Conservation (phyloP, 306 rosid genomes). For the Cicer bijugum region DNA sequence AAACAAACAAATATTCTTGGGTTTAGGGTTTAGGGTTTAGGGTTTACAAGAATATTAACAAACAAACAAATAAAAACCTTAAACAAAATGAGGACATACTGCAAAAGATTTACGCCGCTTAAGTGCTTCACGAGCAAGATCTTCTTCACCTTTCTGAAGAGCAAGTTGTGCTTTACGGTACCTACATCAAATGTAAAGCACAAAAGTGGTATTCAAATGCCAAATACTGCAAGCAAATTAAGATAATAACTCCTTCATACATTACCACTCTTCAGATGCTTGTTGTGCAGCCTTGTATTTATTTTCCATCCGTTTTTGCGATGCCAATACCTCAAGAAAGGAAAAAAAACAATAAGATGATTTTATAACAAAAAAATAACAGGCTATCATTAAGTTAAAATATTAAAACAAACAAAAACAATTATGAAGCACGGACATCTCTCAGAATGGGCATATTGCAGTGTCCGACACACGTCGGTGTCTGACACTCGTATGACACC, state of each 20-base stretch:
- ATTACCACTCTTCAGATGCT: conserved; percentile 98
- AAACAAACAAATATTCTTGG: not conserved
- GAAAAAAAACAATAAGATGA: not conserved
- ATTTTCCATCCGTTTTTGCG: conserved; percentile 90
- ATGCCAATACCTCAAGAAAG: conserved; percentile 79
- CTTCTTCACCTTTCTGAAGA: conserved; percentile 89
- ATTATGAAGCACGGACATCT: not conserved
- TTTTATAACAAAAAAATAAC: conserved; percentile 19
- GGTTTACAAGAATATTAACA: conserved; percentile 15
- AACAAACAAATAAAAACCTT: not conserved
- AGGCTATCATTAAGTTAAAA: not conserved
- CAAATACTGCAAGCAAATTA: conserved; percentile 13
- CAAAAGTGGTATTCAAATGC: conserved; percentile 27
- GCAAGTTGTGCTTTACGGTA: conserved; percentile 93
- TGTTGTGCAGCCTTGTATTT: conserved; percentile 84
- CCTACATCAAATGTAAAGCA: conserved; percentile 55
- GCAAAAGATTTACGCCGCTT: conserved; percentile 94
- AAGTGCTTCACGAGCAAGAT: conserved; percentile 97
- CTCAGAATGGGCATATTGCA: not conserved
- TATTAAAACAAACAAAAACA: not conserved
- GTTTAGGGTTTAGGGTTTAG: no score
- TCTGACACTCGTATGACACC: no score
- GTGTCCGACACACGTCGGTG: no score
- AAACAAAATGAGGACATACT: conserved; percentile 52
- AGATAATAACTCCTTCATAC: conserved; percentile 34